A percentile compares a stretch with the other conserved stretches of the same genome.
Conservation (phyloP, 805 yeast genomes). For the Henningerozyma blattae region DNA sequence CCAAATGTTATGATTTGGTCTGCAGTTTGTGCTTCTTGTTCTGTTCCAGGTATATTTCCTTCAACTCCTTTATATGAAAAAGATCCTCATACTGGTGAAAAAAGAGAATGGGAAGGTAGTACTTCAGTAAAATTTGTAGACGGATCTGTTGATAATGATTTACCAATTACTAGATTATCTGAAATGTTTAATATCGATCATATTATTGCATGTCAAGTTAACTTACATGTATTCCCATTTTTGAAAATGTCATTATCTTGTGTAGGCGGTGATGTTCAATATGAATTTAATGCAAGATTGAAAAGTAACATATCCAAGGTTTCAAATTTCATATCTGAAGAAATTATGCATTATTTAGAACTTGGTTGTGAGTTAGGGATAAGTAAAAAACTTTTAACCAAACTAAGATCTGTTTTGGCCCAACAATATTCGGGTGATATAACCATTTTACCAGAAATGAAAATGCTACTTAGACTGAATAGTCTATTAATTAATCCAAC, state of each 20-base stretch:
- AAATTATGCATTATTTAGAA: constrained; percentile 66
- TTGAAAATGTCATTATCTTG: constrained; percentile 54
- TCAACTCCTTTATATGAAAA: constrained; percentile 79
- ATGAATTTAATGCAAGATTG: constrained; percentile 43
- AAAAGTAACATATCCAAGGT: constrained; percentile 40
- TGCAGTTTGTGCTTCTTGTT: constrained; percentile 87
- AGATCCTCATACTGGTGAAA: constrained; percentile 56
- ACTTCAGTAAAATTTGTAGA: constrained; percentile 76
- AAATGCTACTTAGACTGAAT: constrained; percentile 40
- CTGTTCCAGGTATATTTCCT: constrained; percentile 85
- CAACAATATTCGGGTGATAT: constrained; percentile 91
- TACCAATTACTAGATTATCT: constrained; percentile 79
- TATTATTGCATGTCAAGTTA: constrained; percentile 94
- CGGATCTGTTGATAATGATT: constrained; percentile 90
- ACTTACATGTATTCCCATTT: constrained; percentile 90
- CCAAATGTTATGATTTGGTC: constrained; percentile 79
- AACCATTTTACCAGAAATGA: constrained; percentile 75
- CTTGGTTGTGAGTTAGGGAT: constrained; percentile 67
- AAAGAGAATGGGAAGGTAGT: constrained; percentile 67
- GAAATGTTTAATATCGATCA: constrained; percentile 98
- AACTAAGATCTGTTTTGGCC: constrained; percentile 60
- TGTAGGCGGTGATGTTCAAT: constrained; percentile 59
- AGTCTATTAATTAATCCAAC: constrained; percentile 73
- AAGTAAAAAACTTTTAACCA: constrained; percentile 58
- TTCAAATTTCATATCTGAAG: constrained; percentile 52